Evolutionary conservation across 352 stramenopile species (phyloP), one percentile per base, ranked within the genome.

Genomic region (Globisporangium paddicum): DNA sequence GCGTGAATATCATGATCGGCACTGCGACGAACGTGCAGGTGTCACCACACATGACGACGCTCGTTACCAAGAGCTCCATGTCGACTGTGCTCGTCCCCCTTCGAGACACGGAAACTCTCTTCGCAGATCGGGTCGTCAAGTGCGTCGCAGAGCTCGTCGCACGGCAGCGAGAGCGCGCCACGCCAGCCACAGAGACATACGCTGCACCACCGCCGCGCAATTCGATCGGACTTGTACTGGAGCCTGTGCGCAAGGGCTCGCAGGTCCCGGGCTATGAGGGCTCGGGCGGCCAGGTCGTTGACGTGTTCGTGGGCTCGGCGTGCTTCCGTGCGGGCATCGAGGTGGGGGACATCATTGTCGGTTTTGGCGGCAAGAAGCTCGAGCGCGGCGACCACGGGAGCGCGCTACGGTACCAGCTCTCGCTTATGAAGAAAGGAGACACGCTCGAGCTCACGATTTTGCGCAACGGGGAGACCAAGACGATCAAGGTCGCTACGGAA

Each of bases 391-490:
- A 86, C 42, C 75, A 85, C 50, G 75, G 75, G 32, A 85, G 72
- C 44, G 64, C 64, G 14, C 57, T 86, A 26, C 68, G 75, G n/a
- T 74, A 66, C n/a, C 71, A 79, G 32, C 62, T 86, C 32, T 86
- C 75, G 30, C 67, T 75, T 41, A 86, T 86, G 75, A 64, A 70
- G 58, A 79, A 76, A 54, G 75, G 75, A 11, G 75, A 81, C 42
- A 67, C 58, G 35, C 66, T 82, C 5, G 71, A 82, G 60, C 66
- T 86, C 23, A 60, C 71, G 48, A 65, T 86, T 16, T 49, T 82
- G 30, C 68, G 75, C 3, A 63, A 72, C 26, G 69, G 74, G 10
- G 62, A 67, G 26, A 67, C 67, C 32, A 69, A 72, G 54, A 72
- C 66, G 34, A 74, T 84, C 21, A 68, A 48, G n/a, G 72, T 84